Conservation (phyloP, 2,329 filamentous ascomycete species). For the Chaetomium olivaceum region DNA sequence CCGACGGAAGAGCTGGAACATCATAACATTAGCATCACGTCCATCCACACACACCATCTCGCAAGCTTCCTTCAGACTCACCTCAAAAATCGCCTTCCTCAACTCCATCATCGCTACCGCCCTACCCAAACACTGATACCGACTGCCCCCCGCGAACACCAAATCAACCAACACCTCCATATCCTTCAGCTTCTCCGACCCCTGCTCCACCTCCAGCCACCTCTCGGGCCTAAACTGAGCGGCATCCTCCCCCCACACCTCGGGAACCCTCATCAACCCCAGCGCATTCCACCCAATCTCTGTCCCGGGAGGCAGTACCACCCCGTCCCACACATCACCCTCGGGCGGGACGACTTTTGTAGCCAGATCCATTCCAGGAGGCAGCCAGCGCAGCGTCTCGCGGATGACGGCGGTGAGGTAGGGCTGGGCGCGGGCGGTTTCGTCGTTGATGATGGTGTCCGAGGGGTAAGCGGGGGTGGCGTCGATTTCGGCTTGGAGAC, state of each 20-base stretch:
- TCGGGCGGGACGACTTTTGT: constrained; percentile 32
- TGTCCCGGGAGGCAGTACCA: constrained; percentile 32
- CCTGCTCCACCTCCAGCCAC: constrained; percentile 43
- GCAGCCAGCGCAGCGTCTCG: constrained; percentile 24
- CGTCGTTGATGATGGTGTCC: background rate
- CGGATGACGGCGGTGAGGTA: background rate
- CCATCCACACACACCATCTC: background rate
- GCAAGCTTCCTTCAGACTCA: constrained; percentile 28
- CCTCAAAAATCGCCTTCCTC: constrained; percentile 45
- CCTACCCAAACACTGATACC: constrained; percentile 44
- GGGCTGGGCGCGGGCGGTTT: background rate
- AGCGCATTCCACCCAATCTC: constrained; percentile 24
- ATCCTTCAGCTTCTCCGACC: background rate
- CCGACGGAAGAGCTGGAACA: constrained; percentile 11
- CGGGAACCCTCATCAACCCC: constrained; percentile 24
- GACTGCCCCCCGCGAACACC: constrained; percentile 41
- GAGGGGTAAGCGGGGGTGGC: background rate
- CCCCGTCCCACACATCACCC: constrained; percentile 33
- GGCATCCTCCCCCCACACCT: constrained; percentile 41
- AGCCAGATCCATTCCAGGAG: constrained; percentile 23
- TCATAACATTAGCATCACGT: background rate
- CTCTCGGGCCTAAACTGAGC: constrained; percentile 47
- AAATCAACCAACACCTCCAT: constrained; percentile 34
- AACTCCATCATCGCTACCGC: constrained; percentile 45
- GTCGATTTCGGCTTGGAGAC: constrained; percentile 26